phyloP scores from a whole-genome alignment of 2,329 filamentous ascomycete genomes.

The Podosphaera leucotricha region DNA sequence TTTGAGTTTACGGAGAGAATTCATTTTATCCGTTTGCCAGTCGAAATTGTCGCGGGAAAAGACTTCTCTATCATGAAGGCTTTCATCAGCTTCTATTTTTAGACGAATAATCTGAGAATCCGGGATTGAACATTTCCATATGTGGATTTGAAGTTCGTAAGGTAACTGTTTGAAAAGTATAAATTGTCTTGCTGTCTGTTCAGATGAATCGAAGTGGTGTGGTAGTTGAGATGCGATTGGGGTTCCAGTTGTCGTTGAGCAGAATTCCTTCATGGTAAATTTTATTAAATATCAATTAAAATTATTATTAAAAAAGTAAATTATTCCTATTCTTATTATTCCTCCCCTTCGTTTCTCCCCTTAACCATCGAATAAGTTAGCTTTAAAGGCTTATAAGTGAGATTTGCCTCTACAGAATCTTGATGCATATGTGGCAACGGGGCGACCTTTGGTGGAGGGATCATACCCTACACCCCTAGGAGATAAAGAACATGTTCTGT shows the following conservation, averaged over 20 bases:
- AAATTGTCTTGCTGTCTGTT: background rate
- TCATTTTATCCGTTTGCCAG: background rate
- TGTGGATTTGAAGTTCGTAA: constrained; percentile 1
- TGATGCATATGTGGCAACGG: background rate
- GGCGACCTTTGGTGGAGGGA: background rate
- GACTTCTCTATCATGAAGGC: background rate
- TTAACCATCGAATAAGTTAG: background rate
- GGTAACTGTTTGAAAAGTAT: background rate
- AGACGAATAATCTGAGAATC: constrained; percentile 1
- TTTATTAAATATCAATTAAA: background rate
- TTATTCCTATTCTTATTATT: background rate
- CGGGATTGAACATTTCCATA: constrained; percentile 1
- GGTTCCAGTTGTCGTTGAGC: background rate
- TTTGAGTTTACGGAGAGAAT: background rate
- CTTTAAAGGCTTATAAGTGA: background rate
- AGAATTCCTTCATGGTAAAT: background rate
- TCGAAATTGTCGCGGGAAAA: background rate
- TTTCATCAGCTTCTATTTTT: background rate
- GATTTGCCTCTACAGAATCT: background rate
- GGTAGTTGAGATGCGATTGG: background rate
- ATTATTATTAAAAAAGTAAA: background rate
- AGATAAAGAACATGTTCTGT: background rate
- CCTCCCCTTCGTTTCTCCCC: background rate
- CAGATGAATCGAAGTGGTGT: background rate
- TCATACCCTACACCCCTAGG: background rate